phyloP scores from a whole-genome alignment of 73 alveolate species.

The Tetrahymena elliotti region DNA sequence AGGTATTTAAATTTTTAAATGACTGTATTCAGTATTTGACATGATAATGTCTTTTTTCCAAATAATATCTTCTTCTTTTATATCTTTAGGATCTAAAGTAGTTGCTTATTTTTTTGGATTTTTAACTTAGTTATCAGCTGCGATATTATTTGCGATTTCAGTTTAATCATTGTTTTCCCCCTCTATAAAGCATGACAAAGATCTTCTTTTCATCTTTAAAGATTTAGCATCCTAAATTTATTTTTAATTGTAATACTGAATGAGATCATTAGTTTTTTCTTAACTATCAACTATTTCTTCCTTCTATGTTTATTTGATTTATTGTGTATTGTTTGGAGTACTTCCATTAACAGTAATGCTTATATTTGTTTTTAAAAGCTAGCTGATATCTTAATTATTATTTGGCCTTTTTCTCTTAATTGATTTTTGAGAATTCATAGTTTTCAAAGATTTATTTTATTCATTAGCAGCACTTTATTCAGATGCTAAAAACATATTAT shows the following conservation, averaged over 20 bases:
- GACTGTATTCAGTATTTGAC: not conserved
- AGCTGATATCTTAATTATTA: too few species aligned
- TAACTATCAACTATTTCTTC: not conserved
- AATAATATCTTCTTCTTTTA: not conserved
- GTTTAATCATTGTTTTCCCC: not conserved
- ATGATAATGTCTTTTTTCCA: not conserved
- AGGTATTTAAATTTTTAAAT: not conserved
- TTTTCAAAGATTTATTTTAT: not conserved
- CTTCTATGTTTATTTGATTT: too few species aligned
- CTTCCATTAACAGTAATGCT: not conserved
- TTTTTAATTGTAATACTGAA: not conserved
- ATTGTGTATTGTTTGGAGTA: not conserved
- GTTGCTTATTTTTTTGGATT: not conserved
- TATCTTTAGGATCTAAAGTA: not conserved
- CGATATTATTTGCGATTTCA: not conserved
- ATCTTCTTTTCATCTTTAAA: not conserved
- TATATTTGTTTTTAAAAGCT: not conserved
- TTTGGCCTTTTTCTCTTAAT: not conserved
- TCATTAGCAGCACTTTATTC: not conserved
- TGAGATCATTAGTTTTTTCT: not conserved
- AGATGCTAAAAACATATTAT: not conserved
- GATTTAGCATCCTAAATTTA: not conserved
- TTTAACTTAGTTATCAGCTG: not conserved
- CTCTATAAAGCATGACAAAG: not conserved
- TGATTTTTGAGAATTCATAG: not conserved